These are phyloP conservation scores for Trichoderma semiorbis DNA, from an alignment of 2,329 filamentous ascomycete species.

Conservation along the genomic window DNA sequence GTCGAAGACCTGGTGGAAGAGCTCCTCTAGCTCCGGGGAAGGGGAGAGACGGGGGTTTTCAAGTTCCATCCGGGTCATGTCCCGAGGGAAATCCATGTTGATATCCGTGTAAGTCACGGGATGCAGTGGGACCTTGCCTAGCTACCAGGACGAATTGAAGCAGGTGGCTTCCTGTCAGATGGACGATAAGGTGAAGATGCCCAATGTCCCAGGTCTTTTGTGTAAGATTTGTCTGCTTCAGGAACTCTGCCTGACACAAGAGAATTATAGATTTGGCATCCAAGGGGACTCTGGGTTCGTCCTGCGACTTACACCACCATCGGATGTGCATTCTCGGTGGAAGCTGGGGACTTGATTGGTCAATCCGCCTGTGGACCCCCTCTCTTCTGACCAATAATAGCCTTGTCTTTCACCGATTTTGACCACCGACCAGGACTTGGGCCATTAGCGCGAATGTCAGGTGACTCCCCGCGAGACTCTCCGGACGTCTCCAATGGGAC, in stretches of 20 bases:
- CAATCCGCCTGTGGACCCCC: slow-evolving; percentile 21
- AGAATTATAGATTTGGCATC: slow-evolving; percentile 39
- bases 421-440: slow-evolving; percentile 18
- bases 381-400: slow-evolving; percentile 28
- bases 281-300: slow-evolving; percentile 33
- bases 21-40: slow-evolving; percentile 35
- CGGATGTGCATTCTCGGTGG: slow-evolving; percentile 32
- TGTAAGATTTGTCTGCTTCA: slow-evolving; percentile 39
- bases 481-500: slow-evolving; percentile 12
- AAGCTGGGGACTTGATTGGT: slow-evolving; percentile 30
- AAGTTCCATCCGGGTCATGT: slow-evolving; percentile 35
- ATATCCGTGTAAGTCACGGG: slow-evolving; percentile 41
- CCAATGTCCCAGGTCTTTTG: slow-evolving; percentile 38
- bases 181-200: slow-evolving; percentile 39
- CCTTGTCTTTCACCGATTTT: slow-evolving; percentile 33
- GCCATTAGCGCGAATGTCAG: slow-evolving; percentile 21
- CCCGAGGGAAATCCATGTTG: slow-evolving; percentile 38
- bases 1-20: slow-evolving; percentile 39
- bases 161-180: slow-evolving; percentile 35
- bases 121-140: slow-evolving; percentile 42
- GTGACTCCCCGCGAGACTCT: slow-evolving; percentile 23
- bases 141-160: slow-evolving; percentile 36
- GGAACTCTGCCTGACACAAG: slow-evolving; percentile 37
- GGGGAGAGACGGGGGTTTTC: slow-evolving; percentile 37
- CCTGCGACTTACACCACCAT: slow-evolving; percentile 38